phyloP scores from a whole-genome alignment of 2,329 filamentous ascomycete genomes.

The Parastagonospora nodorum region DNA sequence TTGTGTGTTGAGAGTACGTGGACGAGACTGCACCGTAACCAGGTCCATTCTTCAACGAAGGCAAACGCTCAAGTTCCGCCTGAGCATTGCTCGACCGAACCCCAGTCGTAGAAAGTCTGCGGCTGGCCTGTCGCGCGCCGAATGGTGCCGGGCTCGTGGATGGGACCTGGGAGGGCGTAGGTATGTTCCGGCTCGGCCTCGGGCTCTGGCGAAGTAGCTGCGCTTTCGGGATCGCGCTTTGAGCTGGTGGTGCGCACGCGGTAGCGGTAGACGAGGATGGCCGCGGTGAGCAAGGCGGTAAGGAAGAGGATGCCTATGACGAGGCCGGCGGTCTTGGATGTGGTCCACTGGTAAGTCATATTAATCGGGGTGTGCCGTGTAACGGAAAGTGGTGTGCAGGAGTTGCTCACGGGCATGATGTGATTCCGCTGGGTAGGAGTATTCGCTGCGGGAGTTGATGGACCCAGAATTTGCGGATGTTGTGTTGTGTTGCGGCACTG shows the following conservation, averaged over 20 bases:
- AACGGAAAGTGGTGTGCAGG: too few species aligned
- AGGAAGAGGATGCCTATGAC: background rate
- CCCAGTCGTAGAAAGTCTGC: conserved; percentile 4
- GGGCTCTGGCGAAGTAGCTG: background rate
- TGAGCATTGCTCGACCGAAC: background rate
- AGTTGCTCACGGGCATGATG: too few species aligned
- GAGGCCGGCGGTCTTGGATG: background rate
- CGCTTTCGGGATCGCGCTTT: background rate
- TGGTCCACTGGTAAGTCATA: background rate
- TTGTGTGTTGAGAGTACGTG: background rate
- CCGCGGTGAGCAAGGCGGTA: background rate
- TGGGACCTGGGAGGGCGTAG: background rate
- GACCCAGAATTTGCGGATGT: too few species aligned
- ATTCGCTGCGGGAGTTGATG: too few species aligned
- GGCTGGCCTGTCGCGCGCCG: conserved; percentile 1
- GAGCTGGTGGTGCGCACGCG: background rate
- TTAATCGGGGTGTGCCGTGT: background rate
- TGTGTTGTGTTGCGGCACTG: too few species aligned
- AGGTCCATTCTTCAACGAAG: conserved; percentile 4
- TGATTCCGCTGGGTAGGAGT: too few species aligned
- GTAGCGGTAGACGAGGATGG: background rate
- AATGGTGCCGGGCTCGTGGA: background rate
- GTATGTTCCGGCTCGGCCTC: background rate
- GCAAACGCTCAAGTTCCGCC: background rate
- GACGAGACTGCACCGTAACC: background rate